Conservation (phyloP, 179 eudicot genomes). For the Pouteria campechiana region DNA sequence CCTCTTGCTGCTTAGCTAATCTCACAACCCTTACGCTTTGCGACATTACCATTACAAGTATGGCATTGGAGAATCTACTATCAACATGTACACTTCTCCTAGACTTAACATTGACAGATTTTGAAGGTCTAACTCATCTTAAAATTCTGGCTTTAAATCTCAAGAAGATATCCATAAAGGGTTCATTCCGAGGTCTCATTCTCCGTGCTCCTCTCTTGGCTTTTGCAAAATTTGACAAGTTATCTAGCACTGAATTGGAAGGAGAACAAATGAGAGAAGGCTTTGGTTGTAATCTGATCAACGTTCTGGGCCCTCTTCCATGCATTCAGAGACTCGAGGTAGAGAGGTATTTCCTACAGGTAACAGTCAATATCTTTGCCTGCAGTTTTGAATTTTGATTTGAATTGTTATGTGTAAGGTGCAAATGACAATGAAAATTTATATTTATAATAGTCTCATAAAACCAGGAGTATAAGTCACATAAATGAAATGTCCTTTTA, state of each 20-base stretch:
- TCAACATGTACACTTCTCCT: slow-evolving; percentile 73
- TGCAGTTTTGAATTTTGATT: no score
- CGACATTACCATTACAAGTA: slow-evolving; percentile 11
- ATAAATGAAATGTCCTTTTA: no score
- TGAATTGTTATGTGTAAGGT: no score
- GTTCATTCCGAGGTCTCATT: slow-evolving; percentile 72
- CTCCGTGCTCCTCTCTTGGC: slow-evolving; percentile 59
- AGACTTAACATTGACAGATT: slow-evolving; percentile 64
- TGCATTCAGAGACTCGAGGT: no score
- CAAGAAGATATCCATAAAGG: slow-evolving; percentile 64
- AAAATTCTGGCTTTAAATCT: slow-evolving; percentile 73
- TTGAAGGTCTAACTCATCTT: slow-evolving; percentile 64
- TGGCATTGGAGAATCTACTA: slow-evolving; percentile 55
- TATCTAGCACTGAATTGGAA: slow-evolving; percentile 81
- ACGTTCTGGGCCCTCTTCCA: no score
- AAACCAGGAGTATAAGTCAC: no score
- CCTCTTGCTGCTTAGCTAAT: slow-evolving; percentile 22
- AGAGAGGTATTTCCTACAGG: no score
- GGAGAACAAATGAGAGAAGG: slow-evolving; percentile 75
- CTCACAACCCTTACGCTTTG: neutral
- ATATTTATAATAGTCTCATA: no score
- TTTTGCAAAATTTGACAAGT: slow-evolving; percentile 46
- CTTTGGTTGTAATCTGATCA: no score
- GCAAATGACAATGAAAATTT: no score
- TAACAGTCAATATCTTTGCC: no score